These are phyloP conservation scores for Erythrophleum ivorense DNA, from an alignment of 331 rosid genomes.

Conservation along the genomic window DNA sequence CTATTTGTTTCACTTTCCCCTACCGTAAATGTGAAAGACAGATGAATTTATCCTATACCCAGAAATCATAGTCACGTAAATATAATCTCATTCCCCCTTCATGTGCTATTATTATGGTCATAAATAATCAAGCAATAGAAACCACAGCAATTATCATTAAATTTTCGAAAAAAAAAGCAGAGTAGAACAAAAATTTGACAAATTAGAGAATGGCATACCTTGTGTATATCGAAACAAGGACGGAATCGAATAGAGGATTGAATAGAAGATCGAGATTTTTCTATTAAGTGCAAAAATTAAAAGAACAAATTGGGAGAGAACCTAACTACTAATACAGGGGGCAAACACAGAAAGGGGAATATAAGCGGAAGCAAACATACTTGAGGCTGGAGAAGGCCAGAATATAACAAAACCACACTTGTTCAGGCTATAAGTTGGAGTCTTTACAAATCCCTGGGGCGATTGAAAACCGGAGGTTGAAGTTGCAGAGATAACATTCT, in stretches of 20 bases:
- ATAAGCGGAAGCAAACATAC: constrained; percentile 33
- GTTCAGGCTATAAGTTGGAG: constrained; percentile 20
- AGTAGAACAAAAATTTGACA: neutral
- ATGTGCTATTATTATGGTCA: neutral
- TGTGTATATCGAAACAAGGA: constrained; percentile 94
- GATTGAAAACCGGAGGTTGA: constrained; percentile 27
- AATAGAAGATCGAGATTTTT: constrained; percentile 46
- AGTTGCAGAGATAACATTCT: constrained; percentile 38
- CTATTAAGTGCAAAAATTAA: constrained; percentile 32
- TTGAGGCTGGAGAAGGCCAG: constrained; percentile 32
- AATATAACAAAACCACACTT: constrained; percentile 15
- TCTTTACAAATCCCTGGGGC: constrained; percentile 16
- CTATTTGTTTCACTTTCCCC: constrained; percentile 97
- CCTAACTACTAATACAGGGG: neutral
- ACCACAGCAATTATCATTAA: neutral
- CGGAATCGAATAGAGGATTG: constrained; percentile 76
- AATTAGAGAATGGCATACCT: constrained; percentile 45
- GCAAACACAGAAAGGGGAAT: neutral
- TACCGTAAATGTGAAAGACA: constrained; percentile 39
- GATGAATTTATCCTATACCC: neutral
- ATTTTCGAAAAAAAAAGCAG: neutral
- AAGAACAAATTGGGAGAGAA: neutral
- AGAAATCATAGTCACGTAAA: constrained; percentile 3
- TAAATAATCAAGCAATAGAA: neutral
- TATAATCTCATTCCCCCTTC: neutral